A percentile compares a stretch with the other conserved stretches of the same genome.
Conservation (phyloP, 2,329 filamentous ascomycete genomes). For the Cladophialophora exuberans region DNA sequence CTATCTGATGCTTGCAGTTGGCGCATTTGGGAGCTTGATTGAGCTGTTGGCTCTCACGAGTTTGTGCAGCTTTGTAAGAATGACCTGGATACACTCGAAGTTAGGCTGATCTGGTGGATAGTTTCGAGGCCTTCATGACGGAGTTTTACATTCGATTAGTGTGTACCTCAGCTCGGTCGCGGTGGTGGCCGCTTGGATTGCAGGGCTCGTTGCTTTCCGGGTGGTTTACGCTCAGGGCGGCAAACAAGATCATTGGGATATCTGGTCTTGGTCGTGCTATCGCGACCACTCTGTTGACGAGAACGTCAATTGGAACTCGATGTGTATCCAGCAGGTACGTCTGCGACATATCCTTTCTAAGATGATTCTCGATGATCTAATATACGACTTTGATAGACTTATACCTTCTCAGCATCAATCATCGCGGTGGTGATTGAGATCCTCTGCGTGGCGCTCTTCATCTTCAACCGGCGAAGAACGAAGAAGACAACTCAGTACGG, state of each 20-base stretch:
- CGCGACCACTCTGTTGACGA: background rate
- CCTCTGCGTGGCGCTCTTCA: constrained; percentile 4
- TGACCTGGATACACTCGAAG: too few relatives aligned
- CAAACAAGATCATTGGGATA: constrained; percentile 1
- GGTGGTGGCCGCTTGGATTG: constrained; percentile 5
- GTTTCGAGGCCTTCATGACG: too few relatives aligned
- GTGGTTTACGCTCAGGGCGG: constrained; percentile 1
- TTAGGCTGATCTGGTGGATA: too few relatives aligned
- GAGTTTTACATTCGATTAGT: too few relatives aligned
- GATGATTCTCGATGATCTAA: background rate
- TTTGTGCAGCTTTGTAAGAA: background rate
- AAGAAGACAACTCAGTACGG: background rate
- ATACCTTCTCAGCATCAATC: constrained; percentile 5
- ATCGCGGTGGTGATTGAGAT: constrained; percentile 6
- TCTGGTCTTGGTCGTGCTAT: constrained; percentile 11
- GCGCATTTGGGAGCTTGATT: background rate
- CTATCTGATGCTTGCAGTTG: background rate
- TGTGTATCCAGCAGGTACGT: constrained; percentile 4
- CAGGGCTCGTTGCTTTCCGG: constrained; percentile 3
- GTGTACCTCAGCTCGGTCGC: too few relatives aligned
- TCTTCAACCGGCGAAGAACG: background rate
- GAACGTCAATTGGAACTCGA: constrained; percentile 3
- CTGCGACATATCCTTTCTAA: background rate
- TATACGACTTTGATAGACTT: background rate
- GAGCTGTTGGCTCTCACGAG: background rate